Conservation (phyloP, 108 stramenopile species). For the Cafeteria roenbergensis region DNA sequence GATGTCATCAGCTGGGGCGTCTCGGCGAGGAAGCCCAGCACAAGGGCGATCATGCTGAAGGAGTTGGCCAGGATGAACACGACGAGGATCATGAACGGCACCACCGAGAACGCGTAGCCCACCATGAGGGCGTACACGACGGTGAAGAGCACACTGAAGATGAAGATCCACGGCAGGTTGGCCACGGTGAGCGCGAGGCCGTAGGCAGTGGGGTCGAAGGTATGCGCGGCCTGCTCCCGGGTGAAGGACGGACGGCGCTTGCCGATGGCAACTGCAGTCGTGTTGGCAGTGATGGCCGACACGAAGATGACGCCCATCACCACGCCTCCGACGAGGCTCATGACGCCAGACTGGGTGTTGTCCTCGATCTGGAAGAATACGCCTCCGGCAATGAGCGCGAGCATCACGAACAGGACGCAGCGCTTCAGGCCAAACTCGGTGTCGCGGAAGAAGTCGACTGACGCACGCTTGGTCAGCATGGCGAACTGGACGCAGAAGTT, state of each 20-base stretch:
- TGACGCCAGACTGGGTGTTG: background rate
- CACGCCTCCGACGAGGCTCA: background rate
- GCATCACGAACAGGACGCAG: background rate
- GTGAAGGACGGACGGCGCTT: constrained; percentile 3
- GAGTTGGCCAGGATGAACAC: background rate
- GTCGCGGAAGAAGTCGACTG: background rate
- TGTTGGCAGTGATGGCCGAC: background rate
- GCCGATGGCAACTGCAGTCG: background rate
- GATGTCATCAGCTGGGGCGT: background rate
- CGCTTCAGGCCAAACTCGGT: background rate
- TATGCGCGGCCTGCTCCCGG: background rate
- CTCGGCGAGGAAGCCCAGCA: background rate
- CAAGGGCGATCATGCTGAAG: background rate
- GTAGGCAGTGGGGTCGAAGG: background rate
- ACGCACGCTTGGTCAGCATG: no score
- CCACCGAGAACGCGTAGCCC: background rate
- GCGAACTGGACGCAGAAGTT: no score
- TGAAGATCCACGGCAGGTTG: background rate
- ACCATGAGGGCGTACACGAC: background rate
- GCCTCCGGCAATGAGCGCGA: background rate
- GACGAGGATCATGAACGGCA: background rate
- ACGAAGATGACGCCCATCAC: constrained; percentile 1
- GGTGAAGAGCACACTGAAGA: background rate
- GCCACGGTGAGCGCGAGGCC: background rate
- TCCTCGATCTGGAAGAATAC: background rate